phyloP scores from a whole-genome alignment of 108 stramenopile genomes.

The Cyclotella sp. region DNA sequence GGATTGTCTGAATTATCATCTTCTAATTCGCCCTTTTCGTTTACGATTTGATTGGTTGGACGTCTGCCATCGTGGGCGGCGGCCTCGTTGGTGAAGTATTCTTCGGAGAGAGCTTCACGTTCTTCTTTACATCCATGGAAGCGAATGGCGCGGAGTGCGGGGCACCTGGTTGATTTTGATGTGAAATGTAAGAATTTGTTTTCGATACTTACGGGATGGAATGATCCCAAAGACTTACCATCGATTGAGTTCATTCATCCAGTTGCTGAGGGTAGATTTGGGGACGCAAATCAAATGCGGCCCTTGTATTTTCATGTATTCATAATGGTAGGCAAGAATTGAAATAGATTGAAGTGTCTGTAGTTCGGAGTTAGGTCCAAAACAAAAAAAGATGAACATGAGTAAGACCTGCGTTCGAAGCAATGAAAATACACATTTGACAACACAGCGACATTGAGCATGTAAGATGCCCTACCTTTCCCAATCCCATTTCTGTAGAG shows the following conservation, averaged over 20 bases:
- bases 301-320: constrained; percentile 73
- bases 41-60: constrained; percentile 66
- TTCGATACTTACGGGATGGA: background rate
- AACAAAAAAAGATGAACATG: background rate
- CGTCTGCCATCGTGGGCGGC: constrained; percentile 83
- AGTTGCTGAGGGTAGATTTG: constrained; percentile 97
- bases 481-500: background rate
- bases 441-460: background rate
- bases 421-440: background rate
- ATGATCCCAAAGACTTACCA: constrained; percentile 52
- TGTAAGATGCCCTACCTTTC: constrained; percentile 13
- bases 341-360: constrained; percentile 97
- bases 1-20: constrained; percentile 89
- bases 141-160: constrained; percentile 85
- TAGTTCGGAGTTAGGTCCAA: background rate
- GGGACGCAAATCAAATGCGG: constrained; percentile 98
- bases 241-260: constrained; percentile 97
- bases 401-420: background rate
- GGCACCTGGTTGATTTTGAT: constrained; percentile 58
- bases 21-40: constrained; percentile 71
- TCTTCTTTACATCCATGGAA: constrained; percentile 94
- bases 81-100: constrained; percentile 81
- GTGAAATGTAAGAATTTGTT: background rate
- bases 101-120: constrained; percentile 75
- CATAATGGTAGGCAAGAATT: constrained; percentile 90